Evolutionary conservation across 345 rosid species (phyloP), one percentile per base, ranked within the genome.

Genomic region (Lepidium africanum): DNA sequence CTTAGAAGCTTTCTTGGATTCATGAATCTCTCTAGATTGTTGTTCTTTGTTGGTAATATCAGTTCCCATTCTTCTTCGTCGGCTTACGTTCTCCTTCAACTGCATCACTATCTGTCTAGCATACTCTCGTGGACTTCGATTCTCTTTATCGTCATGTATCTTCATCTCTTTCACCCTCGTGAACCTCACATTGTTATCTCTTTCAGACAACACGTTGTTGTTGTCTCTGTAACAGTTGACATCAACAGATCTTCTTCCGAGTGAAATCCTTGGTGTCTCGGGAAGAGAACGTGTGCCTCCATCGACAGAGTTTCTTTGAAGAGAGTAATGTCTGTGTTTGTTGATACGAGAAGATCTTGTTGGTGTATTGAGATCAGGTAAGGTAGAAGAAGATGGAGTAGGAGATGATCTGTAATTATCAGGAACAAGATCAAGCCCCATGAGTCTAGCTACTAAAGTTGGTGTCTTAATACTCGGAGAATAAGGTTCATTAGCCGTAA

Each of bases 381-480:
- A 48, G 10, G 10, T 51, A 59, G 67, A 30, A 10, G 83, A 43
- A 23, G 85, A 73, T 3, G 82, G 69, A 15, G 79, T 69, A 46
- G 85, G 79, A 10, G 93, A 81, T 17, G 90, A 85, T 56, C 10
- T 71, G 48, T 70, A 52, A 36, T 70, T 70, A 16, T 84, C 94
- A 1, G 98, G 96, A 50, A 87, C 89, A 72, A 87, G 82, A 52
- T 93, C 98, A 14, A 93, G 96, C 47, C 98, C 98, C 98, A 93
- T 93, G 23, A 93, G 87, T 57, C 97, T 80, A 13, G 97, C 98
- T 0, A 93, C 94, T 45, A 93, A 76, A 51, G 78, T 90, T 27
- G 98, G 98, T 15, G 96, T 86, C 79, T 83, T 88, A 72, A 86
- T 76, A 10, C 84, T 82, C 6, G 97, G 94, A 17, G 98, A 88